phyloP scores from a whole-genome alignment of 1,139 yeast genomes.

The Diutina pseudorugosa region DNA sequence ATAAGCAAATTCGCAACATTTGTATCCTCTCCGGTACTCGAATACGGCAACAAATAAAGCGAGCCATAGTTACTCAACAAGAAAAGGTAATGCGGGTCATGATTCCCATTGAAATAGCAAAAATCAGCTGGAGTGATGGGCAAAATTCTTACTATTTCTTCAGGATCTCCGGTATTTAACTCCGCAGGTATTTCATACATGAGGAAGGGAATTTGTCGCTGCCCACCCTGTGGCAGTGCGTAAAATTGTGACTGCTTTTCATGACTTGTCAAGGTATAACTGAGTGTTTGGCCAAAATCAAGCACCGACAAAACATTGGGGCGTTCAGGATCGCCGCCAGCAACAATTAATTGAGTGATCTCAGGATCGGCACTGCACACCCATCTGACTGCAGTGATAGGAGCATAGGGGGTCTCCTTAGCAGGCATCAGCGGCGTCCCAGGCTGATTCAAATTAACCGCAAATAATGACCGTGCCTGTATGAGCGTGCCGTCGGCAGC shows the following conservation, averaged over 20 bases:
- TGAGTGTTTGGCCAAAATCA: slow-evolving; percentile 74
- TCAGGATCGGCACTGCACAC: slow-evolving; percentile 73
- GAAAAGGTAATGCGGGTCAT: slow-evolving; percentile 51
- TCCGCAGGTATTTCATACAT: slow-evolving; percentile 11
- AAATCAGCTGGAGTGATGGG: slow-evolving; percentile 19
- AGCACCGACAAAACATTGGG: slow-evolving; percentile 51
- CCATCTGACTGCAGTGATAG: slow-evolving; percentile 33
- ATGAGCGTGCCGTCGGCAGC: slow-evolving; percentile 61
- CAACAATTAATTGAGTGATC: slow-evolving; percentile 56
- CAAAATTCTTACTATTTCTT: slow-evolving; percentile 16
- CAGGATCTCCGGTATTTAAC: slow-evolving; percentile 13
- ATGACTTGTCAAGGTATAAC: slow-evolving; percentile 69
- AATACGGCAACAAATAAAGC: slow-evolving; percentile 14
- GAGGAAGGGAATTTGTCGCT: slow-evolving; percentile 14
- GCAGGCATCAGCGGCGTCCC: slow-evolving; percentile 20
- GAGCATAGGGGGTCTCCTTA: background rate
- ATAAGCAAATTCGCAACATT: background rate
- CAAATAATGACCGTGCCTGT: slow-evolving; percentile 63
- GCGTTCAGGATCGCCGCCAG: slow-evolving; percentile 33
- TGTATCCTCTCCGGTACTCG: background rate
- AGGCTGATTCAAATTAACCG: slow-evolving; percentile 51
- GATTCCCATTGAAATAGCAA: slow-evolving; percentile 51
- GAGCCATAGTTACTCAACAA: slow-evolving; percentile 48
- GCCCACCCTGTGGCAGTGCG: slow-evolving; percentile 43
- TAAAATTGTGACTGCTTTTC: slow-evolving; percentile 74